Evolutionary conservation across 768 basidiomycete genomes (phyloP).

Genomic region (Mycena metata): DNA sequence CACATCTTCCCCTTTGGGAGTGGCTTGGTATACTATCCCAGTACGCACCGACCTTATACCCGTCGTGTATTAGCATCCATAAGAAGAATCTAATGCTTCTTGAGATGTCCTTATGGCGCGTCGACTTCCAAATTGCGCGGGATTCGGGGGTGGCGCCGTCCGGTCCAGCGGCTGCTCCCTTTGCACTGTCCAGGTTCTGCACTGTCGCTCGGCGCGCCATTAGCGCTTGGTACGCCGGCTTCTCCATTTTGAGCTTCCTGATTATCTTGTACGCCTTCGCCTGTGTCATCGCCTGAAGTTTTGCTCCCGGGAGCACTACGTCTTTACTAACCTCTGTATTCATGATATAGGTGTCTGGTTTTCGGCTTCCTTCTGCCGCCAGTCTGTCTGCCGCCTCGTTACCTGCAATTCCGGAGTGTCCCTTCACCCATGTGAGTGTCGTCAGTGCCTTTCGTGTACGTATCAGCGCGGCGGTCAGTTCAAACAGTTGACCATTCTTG

Average conservation of each 20-base stretch:
- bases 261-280: neutral
- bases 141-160: neutral
- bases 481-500: too few relatives aligned
- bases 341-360: neutral
- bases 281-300: neutral
- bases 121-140: too few relatives aligned
- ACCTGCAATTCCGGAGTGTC: neutral
- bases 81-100: too few relatives aligned
- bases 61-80: too few relatives aligned
- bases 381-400: neutral
- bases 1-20: too few relatives aligned
- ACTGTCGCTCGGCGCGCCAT: too few relatives aligned
- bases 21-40: too few relatives aligned
- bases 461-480: too few relatives aligned
- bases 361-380: neutral
- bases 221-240: too few relatives aligned
- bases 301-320: neutral
- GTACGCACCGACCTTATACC: too few relatives aligned
- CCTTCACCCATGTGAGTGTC: conserved; percentile 11
- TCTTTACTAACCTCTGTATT: neutral
- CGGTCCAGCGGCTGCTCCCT: neutral
- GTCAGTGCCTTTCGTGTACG: neutral
- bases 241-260: neutral
- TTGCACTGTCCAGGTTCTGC: neutral
- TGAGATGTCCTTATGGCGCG: too few relatives aligned